Base-by-base conservation (phyloP, 2,329 filamentous ascomycete species). In the Alternaria dauci region DNA sequence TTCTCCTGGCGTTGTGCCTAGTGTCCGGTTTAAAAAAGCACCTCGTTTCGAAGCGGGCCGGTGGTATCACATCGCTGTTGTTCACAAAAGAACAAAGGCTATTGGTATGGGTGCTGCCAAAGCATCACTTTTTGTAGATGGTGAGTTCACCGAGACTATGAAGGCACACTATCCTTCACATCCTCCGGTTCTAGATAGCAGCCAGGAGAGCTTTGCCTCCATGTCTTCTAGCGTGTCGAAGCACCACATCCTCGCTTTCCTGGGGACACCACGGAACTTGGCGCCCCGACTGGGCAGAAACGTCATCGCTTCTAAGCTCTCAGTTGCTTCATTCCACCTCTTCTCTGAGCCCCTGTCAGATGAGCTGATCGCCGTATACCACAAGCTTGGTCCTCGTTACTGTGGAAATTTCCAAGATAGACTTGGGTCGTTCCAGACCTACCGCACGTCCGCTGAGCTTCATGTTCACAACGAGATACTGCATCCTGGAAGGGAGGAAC, bases 381-480 rank as follows among this genome's bases (percentile, higher is more conserved):
- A 91, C 75, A 91, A 94, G 51, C 88, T 99, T 18, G 94, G 95
- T 0, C 91, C 93, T 25, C 88, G 93, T 48, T 99, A 99, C 70
- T 90, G 93, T 73, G 95, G 95, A 16, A 99, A 99, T 75, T 97
- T 96, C 70, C 95, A 99, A 79, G 95, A 99, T 74, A 95, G 93
- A 69, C 85, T 99, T 14, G 95, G 96, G 5, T 94, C 93, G 2
- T 96, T 99, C 72, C 93, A 98, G 74, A 99, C 96, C 0, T 99
- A 99, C 75, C 89, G 91, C 71, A 94, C 95, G 7, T 98, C 95
- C 1, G 94, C 95, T 8, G 89, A 92, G 55, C 82, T 99, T 39
- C 95, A 96, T 60, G 85, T 97, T 54, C 90, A 94, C 46, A 98
- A 98, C 71, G 95, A 99, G 74, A 88, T 93, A 52, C 85, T 96